Conservation (phyloP, 345 rosid genomes). For the Carallia brachiata region DNA sequence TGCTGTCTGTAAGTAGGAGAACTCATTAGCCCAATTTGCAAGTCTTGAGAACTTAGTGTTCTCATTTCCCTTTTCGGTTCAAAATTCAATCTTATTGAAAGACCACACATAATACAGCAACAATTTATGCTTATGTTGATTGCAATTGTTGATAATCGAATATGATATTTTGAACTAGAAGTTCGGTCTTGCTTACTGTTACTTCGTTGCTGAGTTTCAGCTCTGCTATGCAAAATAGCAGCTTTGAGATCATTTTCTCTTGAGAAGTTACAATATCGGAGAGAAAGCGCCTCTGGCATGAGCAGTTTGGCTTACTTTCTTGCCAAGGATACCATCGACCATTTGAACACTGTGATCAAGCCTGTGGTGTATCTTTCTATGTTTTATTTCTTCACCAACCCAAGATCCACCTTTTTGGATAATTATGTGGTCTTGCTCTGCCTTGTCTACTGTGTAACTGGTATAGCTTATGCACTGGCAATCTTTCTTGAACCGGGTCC, state of each 20-base stretch:
- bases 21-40: not conserved
- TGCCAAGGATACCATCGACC: slow-evolving; percentile 88
- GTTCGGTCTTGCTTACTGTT: slow-evolving; percentile 6
- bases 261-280: slow-evolving; percentile 89
- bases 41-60: slow-evolving; percentile 4
- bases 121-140: not conserved
- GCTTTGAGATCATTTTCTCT: slow-evolving; percentile 87
- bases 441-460: slow-evolving; percentile 93
- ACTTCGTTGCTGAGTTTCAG: slow-evolving; percentile 41
- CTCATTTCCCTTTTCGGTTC: not conserved
- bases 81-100: not conserved
- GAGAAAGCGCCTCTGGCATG: slow-evolving; percentile 93
- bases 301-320: slow-evolving; percentile 90
- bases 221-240: slow-evolving; percentile 90
- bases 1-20: slow-evolving; percentile 75
- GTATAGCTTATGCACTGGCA: slow-evolving; percentile 83
- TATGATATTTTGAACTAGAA: not conserved
- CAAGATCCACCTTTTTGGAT: slow-evolving; percentile 74
- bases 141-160: not conserved
- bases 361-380: slow-evolving; percentile 87
- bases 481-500: slow-evolving; percentile 77
- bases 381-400: slow-evolving; percentile 90
- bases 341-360: slow-evolving; percentile 72
- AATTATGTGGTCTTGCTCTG: slow-evolving; percentile 78
- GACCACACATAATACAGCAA: not conserved